Evolutionary conservation across 169 alveolate species (phyloP).

Genomic region (Babesia caballi): DNA sequence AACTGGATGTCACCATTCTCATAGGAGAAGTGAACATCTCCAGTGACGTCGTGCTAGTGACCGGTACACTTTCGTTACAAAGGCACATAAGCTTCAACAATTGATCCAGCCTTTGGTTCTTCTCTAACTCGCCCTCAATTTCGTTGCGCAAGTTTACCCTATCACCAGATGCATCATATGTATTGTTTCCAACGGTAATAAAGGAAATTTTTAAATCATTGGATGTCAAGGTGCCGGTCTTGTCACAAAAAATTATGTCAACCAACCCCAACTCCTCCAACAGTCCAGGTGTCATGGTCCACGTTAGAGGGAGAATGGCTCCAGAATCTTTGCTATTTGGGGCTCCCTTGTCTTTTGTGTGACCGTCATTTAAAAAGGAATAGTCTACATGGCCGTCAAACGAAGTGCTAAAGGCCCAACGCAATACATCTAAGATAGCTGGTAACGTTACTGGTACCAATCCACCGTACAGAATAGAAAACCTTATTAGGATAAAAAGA

Average conservation of each 20-base stretch:
- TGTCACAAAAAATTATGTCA: slow-evolving; percentile 61
- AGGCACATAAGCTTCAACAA: slow-evolving; percentile 30
- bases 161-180: slow-evolving; percentile 18
- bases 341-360: background rate
- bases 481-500: slow-evolving; percentile 35
- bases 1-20: background rate
- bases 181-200: slow-evolving; percentile 18
- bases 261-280: slow-evolving; percentile 66
- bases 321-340: background rate
- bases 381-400: slow-evolving; percentile 35
- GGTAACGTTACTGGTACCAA: slow-evolving; percentile 59
- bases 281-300: slow-evolving; percentile 49
- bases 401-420: slow-evolving; percentile 24
- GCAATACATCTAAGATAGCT: slow-evolving; percentile 55
- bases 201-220: slow-evolving; percentile 29
- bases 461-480: slow-evolving; percentile 37
- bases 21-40: background rate
- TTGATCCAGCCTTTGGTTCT: slow-evolving; percentile 6
- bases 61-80: slow-evolving; percentile 17
- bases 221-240: slow-evolving; percentile 58
- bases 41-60: background rate
- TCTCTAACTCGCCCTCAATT: background rate
- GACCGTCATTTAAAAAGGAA: slow-evolving; percentile 11
- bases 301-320: slow-evolving; percentile 12
- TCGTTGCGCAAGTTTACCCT: background rate